Evolutionary conservation across 78 protist species (phyloP).

Genomic region (Cavenderia fasciculata): DNA sequence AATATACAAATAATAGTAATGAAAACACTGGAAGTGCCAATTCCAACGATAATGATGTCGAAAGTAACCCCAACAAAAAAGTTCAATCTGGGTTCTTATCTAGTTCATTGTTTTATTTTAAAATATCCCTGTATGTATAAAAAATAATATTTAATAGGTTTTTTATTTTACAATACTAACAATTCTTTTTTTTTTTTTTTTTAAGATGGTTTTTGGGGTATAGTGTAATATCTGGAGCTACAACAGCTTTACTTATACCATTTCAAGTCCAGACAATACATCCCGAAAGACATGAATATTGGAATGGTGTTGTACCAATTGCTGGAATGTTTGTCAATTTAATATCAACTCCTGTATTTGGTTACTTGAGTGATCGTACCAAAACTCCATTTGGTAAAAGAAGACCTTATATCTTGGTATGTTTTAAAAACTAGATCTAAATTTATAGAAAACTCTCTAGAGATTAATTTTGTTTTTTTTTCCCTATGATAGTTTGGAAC

Average conservation of each 20-base stretch:
- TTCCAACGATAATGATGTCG: neutral
- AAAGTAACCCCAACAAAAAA: too few species aligned
- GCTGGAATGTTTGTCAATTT: conserved; percentile 62
- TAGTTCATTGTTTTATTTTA: conserved; percentile 36
- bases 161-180: neutral
- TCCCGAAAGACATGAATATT: conserved; percentile 17
- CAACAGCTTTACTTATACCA: conserved; percentile 17
- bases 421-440: neutral
- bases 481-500: conserved; percentile 15
- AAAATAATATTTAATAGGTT: neutral
- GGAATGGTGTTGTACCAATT: conserved; percentile 68
- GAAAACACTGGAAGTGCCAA: neutral
- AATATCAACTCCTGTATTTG: conserved; percentile 19
- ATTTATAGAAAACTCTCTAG: neutral
- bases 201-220: conserved; percentile 68
- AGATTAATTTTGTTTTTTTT: neutral
- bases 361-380: conserved; percentile 47
- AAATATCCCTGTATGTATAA: conserved; percentile 46
- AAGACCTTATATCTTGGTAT: conserved; percentile 33
- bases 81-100: too few species aligned
- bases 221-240: conserved; percentile 46
- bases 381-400: conserved; percentile 66
- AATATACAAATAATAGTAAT: neutral
- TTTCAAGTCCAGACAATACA: neutral
- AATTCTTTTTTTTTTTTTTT: neutral